These are phyloP conservation scores for Tetracladium marchalianum DNA, from an alignment of 495 filamentous ascomycete species.

Conservation along the genomic window DNA sequence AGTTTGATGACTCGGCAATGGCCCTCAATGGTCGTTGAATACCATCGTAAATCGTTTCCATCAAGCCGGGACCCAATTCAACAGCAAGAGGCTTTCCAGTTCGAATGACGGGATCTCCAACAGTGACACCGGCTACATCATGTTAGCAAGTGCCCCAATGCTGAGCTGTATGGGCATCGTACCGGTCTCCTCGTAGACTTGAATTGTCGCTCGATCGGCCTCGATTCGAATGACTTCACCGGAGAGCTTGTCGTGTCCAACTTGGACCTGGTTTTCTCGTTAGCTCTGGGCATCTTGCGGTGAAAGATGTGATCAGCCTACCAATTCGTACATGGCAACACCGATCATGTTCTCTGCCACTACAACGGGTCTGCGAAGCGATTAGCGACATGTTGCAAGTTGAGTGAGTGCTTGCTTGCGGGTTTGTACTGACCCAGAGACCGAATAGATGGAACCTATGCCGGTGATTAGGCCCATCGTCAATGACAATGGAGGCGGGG, in stretches of 20 bases:
- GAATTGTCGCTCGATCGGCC: constrained; percentile 88
- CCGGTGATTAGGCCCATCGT: constrained; percentile 19
- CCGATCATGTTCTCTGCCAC: constrained; percentile 97
- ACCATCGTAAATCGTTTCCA: constrained; percentile 99
- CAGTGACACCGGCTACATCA: constrained; percentile 74
- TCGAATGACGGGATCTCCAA: constrained; percentile 84
- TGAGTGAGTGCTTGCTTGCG: constrained; percentile 8
- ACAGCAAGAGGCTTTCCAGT: constrained; percentile 95
- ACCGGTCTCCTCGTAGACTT: constrained; percentile 99
- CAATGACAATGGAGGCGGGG: background rate
- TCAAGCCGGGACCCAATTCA: constrained; percentile 90
- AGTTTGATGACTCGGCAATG: constrained; percentile 64
- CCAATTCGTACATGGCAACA: constrained; percentile 99
- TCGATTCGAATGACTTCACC: constrained; percentile 98
- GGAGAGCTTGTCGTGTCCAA: constrained; percentile 81
- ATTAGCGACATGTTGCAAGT: constrained; percentile 13
- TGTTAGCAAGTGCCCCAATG: constrained; percentile 6
- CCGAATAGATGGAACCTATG: constrained; percentile 65
- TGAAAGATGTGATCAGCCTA: constrained; percentile 27
- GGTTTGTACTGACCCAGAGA: constrained; percentile 53
- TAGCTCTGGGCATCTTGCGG: constrained; percentile 12
- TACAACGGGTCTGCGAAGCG: constrained; percentile 69
- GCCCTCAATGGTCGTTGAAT: constrained; percentile 89
- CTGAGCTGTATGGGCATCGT: constrained; percentile 19
- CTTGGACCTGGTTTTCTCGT: constrained; percentile 50